phyloP scores from a whole-genome alignment of 129 eudicot genomes.

The Centella asiatica region DNA sequence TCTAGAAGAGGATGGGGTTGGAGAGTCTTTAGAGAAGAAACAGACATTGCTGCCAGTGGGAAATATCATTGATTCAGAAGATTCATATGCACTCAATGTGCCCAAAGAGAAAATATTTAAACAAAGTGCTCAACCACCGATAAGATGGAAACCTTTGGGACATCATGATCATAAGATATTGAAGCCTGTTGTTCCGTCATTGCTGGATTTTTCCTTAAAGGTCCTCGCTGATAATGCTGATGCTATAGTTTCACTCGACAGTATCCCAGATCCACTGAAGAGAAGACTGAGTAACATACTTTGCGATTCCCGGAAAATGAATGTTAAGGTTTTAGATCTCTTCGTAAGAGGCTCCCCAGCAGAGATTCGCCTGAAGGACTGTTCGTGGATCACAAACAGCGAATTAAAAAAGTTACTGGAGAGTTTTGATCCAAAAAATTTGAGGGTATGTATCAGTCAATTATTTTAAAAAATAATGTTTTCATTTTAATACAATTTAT shows the following conservation, averaged over 20 bases:
- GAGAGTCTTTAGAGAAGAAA: constrained; percentile 8
- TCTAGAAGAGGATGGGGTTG: not conserved
- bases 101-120: constrained; percentile 22
- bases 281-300: constrained; percentile 26
- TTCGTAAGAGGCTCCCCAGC: constrained; percentile 36
- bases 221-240: constrained; percentile 45
- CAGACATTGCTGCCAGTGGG: not conserved
- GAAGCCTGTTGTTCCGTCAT: constrained; percentile 32
- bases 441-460: constrained; percentile 26
- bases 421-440: constrained; percentile 24
- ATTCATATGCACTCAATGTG: constrained; percentile 24
- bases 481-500: not conserved
- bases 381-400: constrained; percentile 43
- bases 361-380: constrained; percentile 46
- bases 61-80: constrained; percentile 6
- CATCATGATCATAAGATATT: constrained; percentile 1
- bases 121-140: constrained; percentile 19
- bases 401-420: constrained; percentile 25
- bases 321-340: constrained; percentile 25
- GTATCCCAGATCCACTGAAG: constrained; percentile 33
- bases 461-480: not conserved
- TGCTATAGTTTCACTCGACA: constrained; percentile 35
- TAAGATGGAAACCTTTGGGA: constrained; percentile 37
- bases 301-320: constrained; percentile 42
- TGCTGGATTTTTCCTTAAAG: constrained; percentile 39